These are phyloP conservation scores for Aaosphaeria pasadenensis DNA, from an alignment of 2,329 filamentous ascomycete genomes.

Conservation along the genomic window DNA sequence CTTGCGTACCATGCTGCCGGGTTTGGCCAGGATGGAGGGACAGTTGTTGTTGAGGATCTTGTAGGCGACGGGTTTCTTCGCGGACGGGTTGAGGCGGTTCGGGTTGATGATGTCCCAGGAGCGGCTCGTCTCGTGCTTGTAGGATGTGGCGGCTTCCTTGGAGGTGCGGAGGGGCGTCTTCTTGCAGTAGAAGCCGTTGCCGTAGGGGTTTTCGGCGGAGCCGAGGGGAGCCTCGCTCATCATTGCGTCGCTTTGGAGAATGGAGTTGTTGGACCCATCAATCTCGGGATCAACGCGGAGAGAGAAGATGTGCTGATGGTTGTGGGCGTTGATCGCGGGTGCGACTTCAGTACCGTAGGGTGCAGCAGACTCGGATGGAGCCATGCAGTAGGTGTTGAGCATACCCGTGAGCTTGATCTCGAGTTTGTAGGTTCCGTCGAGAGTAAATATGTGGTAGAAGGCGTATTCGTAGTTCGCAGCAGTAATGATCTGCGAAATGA, in stretches of 20 bases:
- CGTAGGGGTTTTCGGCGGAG: conserved; percentile 78
- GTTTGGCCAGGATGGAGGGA: not conserved
- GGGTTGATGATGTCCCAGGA: conserved; percentile 73
- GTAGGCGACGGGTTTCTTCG: not conserved
- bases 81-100: not conserved
- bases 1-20: not conserved
- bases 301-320: conserved; percentile 95
- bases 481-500: conserved; percentile 90
- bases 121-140: conserved; percentile 72
- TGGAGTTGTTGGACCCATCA: conserved; percentile 79
- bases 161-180: conserved; percentile 76
- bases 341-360: conserved; percentile 93
- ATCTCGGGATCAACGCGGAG: conserved; percentile 83
- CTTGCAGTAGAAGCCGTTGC: conserved; percentile 85
- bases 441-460: conserved; percentile 84
- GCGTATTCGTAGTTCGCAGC: conserved; percentile 96
- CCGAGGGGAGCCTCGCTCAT: conserved; percentile 71
- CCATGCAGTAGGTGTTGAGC: conserved; percentile 84
- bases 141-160: conserved; percentile 69
- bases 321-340: conserved; percentile 87
- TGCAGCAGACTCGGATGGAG: conserved; percentile 73
- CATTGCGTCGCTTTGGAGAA: conserved; percentile 78
- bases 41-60: not conserved
- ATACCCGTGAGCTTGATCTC: conserved; percentile 90
- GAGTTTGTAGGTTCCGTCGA: conserved; percentile 87